Base-by-base conservation (phyloP, 225 moss, liverwort and hornwort genomes). In the Pseudisothecium myosuroides region DNA sequence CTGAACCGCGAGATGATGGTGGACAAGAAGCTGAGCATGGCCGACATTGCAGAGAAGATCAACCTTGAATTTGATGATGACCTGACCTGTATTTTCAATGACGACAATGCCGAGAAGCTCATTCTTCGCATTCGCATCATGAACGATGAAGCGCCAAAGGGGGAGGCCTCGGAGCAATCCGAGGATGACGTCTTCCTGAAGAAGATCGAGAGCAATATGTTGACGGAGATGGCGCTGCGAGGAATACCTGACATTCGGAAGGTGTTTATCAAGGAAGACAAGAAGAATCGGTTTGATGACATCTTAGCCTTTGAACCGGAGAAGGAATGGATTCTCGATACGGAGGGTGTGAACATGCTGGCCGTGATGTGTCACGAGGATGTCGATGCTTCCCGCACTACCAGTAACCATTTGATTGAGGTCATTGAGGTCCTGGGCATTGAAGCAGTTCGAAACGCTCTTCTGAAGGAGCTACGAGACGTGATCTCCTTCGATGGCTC, bases 291-390 rank as follows among this genome's bases (percentile, higher is more conserved):
- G 85, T 99, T 99, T 85, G 96, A 99, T 80, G 99, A 99, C 85
- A 92, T 76, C 22, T 45, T 95, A 39, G 99, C 96, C 71, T 99
- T 97, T 89, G 96, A 94, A 84, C 96, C 97, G 21, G 99, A 99
- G 86, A 94, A 95, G 61, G 99, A 99, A 78, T 99, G 99, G 99
- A 96, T 99, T 94, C 92, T 99, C 60, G 99, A 97, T 88, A 99
- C 99, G 41, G 99, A 99, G 91, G 99, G 99, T 81, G 99, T 99
- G 80, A 99, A 99, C 80, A 99, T 99, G 99, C 91, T 99, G 82
- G 96, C 99, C 66, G 99, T 99, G 80, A 99, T 99, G 99, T 97
- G 99, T 89, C 97, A 99, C 83, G 99, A 99, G 90, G 99, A 99
- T 88, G 99, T 99, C 34, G 99, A 99, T 91, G 96, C 99, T 58